These are phyloP conservation scores for Trichoderma erinaceum DNA, from an alignment of 495 filamentous ascomycete species.

Conservation along the genomic window DNA sequence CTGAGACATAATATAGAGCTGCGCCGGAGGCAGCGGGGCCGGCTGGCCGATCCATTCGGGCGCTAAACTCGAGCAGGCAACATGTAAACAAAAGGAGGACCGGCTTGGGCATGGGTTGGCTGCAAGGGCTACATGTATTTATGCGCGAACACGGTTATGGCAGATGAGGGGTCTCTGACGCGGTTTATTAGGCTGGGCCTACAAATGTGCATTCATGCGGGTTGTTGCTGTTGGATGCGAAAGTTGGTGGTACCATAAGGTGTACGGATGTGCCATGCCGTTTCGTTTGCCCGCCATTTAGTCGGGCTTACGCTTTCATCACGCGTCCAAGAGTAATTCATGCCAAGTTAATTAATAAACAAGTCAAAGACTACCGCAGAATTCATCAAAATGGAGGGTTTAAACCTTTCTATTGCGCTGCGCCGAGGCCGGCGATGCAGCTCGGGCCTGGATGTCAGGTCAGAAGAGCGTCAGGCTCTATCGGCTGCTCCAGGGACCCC, in stretches of 20 bases:
- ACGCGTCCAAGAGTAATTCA: not conserved
- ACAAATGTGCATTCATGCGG: not conserved
- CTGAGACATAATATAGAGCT: not conserved
- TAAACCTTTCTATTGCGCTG: slow-evolving; percentile 25
- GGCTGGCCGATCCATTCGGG: not conserved
- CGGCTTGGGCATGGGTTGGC: not conserved
- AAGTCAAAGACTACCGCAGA: not conserved
- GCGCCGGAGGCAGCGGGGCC: not conserved
- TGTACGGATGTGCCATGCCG: not conserved
- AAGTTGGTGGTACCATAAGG: too few species aligned
- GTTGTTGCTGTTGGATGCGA: too few species aligned
- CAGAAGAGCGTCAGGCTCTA: not conserved
- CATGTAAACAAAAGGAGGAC: not conserved
- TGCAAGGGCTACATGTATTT: slow-evolving; percentile 1
- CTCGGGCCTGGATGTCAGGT: not conserved
- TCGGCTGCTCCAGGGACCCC: not conserved
- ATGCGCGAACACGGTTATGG: not conserved
- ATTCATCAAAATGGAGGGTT: slow-evolving; percentile 4
- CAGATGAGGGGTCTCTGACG: not conserved
- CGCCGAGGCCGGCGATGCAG: slow-evolving; percentile 24
- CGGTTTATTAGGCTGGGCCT: not conserved
- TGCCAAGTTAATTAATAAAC: not conserved
- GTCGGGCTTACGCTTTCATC: not conserved
- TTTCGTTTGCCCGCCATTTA: not conserved
- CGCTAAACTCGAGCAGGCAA: slow-evolving; percentile 10